phyloP scores from a whole-genome alignment of 176 grass and related monocot genomes.

The Calamus simplicifolius region DNA sequence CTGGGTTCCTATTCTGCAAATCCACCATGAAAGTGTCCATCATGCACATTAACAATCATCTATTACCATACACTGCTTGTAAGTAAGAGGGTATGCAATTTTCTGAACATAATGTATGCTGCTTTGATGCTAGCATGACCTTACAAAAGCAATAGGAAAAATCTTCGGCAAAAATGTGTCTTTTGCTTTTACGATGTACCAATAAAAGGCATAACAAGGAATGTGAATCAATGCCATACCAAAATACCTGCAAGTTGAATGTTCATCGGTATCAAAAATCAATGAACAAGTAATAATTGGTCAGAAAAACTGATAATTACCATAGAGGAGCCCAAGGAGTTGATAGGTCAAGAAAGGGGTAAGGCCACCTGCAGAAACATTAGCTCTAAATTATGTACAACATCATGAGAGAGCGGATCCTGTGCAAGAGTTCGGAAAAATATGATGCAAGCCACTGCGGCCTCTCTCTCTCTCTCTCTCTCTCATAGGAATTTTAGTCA shows the following conservation, averaged over 20 bases:
- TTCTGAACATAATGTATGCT: too few species aligned
- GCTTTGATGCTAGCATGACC: conserved; percentile 17
- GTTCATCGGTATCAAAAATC: background rate
- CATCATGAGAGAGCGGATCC: too few species aligned
- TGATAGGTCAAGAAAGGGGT: conserved; percentile 75
- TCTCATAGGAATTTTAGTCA: too few species aligned
- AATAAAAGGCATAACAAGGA: conserved; percentile 72
- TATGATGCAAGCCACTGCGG: too few species aligned
- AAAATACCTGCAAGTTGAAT: conserved; percentile 46
- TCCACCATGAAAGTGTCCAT: too few species aligned
- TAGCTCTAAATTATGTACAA: background rate
- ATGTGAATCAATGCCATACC: conserved; percentile 67
- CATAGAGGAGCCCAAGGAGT: conserved; percentile 59
- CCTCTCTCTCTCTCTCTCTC: too few species aligned
- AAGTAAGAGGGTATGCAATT: too few species aligned
- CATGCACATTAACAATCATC: too few species aligned
- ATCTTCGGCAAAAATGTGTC: conserved; percentile 39
- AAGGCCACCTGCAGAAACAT: conserved; percentile 79
- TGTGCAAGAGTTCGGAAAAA: too few species aligned
- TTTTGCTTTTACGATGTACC: conserved; percentile 60
- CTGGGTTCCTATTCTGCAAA: too few species aligned
- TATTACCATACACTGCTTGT: too few species aligned
- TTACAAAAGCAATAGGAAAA: conserved; percentile 51
- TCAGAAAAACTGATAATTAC: conserved; percentile 21
- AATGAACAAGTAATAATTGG: background rate